Conservation (phyloP, 1,284 basidiomycete genomes). For the Cryptococcus sp. region DNA sequence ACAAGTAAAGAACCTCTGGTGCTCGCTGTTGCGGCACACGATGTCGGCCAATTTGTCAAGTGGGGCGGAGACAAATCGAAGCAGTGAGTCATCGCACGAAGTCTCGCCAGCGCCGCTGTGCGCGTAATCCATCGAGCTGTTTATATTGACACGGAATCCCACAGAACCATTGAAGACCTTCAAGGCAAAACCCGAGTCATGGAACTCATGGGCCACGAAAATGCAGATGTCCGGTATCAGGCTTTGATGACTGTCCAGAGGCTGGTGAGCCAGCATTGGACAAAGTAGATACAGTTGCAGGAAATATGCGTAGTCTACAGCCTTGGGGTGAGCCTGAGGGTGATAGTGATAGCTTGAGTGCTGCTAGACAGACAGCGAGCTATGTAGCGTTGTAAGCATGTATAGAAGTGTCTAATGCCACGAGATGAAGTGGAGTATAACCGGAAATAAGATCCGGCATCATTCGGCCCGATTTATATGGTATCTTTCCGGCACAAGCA, state of each 20-base stretch:
- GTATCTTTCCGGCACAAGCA: too few species aligned
- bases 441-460: too few species aligned
- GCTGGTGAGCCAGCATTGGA: slow-evolving; percentile 49
- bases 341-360: too few species aligned
- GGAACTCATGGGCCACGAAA: slow-evolving; percentile 88
- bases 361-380: too few species aligned
- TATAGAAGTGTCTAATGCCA: slow-evolving; percentile 10
- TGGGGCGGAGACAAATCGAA: slow-evolving; percentile 80
- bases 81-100: slow-evolving; percentile 61
- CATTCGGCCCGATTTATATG: too few species aligned
- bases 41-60: slow-evolving; percentile 91
- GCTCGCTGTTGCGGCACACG: slow-evolving; percentile 84
- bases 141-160: not conserved
- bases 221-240: slow-evolving; percentile 87
- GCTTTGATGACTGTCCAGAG: slow-evolving; percentile 65
- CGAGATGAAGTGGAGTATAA: too few species aligned
- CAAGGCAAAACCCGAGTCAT: slow-evolving; percentile 89
- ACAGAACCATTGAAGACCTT: slow-evolving; percentile 74
- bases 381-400: slow-evolving; percentile 18
- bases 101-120: not conserved
- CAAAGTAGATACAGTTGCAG: slow-evolving; percentile 2
- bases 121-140: too few species aligned
- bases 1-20: slow-evolving; percentile 72
- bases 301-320: too few species aligned
- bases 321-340: too few species aligned